Conservation (phyloP, 768 basidiomycete species). For the Russula olivacea region DNA sequence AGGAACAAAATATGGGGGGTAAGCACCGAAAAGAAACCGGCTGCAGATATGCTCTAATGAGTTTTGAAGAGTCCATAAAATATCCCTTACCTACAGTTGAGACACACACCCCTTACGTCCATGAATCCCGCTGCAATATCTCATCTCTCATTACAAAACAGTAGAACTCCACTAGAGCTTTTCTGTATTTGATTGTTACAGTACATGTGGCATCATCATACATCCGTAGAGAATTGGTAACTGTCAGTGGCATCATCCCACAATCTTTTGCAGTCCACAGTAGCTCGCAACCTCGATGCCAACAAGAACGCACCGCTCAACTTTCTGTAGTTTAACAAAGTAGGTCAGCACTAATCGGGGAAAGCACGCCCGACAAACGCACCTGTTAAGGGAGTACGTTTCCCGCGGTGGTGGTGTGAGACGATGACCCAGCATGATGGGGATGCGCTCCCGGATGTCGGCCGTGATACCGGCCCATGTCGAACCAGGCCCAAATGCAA, state of each 20-base stretch:
- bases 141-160: too few relatives aligned
- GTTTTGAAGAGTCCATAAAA: too few relatives aligned
- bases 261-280: constrained; percentile 62
- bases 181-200: not conserved
- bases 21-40: too few relatives aligned
- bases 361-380: constrained; percentile 23
- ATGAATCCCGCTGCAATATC: too few relatives aligned
- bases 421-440: constrained; percentile 82
- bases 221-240: constrained; percentile 32
- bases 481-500: constrained; percentile 67
- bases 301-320: constrained; percentile 77
- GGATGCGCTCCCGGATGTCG: constrained; percentile 74
- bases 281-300: constrained; percentile 67
- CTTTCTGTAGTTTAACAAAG: constrained; percentile 45
- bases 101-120: too few relatives aligned
- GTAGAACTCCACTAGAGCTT: too few relatives aligned
- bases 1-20: too few relatives aligned
- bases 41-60: too few relatives aligned
- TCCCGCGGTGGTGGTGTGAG: constrained; percentile 90
- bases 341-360: not conserved
- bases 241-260: constrained; percentile 63
- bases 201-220: constrained; percentile 14
- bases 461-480: constrained; percentile 67
- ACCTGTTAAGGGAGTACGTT: constrained; percentile 93
- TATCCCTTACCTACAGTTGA: too few relatives aligned